Conservation (phyloP, 2,329 filamentous ascomycete genomes). For the Annulohypoxylon truncatum region DNA sequence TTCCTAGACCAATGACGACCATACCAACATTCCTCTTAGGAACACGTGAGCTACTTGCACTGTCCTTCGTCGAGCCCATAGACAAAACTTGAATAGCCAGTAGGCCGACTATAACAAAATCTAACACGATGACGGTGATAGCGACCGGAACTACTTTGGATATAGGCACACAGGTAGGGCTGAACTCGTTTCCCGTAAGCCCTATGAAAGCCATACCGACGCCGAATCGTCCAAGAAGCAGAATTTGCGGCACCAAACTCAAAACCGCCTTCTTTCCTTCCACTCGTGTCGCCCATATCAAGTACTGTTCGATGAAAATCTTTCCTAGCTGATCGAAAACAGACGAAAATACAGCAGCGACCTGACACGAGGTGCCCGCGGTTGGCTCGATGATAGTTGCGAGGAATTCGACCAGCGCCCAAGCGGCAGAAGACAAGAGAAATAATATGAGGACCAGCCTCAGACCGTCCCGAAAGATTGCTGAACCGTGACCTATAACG, state of each 20-base stretch:
- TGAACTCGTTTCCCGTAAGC: conserved; percentile 64
- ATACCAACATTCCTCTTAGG: conserved; percentile 54
- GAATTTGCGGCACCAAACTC: conserved; percentile 58
- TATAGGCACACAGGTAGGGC: conserved; percentile 63
- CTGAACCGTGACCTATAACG: conserved; percentile 59
- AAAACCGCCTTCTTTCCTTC: conserved; percentile 51
- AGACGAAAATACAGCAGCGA: conserved; percentile 63
- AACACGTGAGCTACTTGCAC: conserved; percentile 45
- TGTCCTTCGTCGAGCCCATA: conserved; percentile 51
- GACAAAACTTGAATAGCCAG: conserved; percentile 58
- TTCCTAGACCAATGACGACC: conserved; percentile 57
- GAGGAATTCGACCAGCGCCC: conserved; percentile 65
- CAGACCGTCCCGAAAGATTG: conserved; percentile 67
- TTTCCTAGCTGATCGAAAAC: conserved; percentile 69
- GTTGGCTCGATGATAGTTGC: conserved; percentile 60
- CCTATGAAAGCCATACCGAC: conserved; percentile 66
- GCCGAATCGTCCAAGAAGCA: conserved; percentile 62
- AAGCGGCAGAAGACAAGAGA: conserved; percentile 62
- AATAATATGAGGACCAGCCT: conserved; percentile 73
- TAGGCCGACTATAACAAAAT: conserved; percentile 58
- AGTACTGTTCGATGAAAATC: conserved; percentile 64
- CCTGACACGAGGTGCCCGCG: conserved; percentile 61
- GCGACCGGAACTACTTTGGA: conserved; percentile 60
- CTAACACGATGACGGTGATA: conserved; percentile 58
- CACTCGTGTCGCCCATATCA: conserved; percentile 63